Conservation (phyloP, 1,284 basidiomycete species). For the Binderoboletus segoi region DNA sequence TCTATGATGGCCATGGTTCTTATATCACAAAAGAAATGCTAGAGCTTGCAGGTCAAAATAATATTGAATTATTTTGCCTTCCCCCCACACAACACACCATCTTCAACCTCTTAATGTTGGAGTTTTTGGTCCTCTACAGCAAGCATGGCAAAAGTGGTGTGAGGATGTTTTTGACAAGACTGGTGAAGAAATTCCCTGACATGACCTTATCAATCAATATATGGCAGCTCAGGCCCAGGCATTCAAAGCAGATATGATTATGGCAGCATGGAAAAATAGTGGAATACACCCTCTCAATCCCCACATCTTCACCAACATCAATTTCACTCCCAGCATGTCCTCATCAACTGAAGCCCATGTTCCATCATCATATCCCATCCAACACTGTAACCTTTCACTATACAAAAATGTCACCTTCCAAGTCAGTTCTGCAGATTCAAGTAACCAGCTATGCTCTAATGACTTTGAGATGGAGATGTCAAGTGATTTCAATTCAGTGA, state of each 20-base stretch:
- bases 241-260: background rate
- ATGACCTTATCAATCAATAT: background rate
- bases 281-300: background rate
- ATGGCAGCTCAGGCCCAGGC: background rate
- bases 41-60: background rate
- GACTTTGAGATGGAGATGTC: too few relatives aligned
- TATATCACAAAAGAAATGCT: background rate
- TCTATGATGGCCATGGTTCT: conserved; percentile 2
- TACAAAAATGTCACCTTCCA: background rate
- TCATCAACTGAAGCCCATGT: background rate
- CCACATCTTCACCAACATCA: background rate
- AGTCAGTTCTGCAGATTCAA: background rate
- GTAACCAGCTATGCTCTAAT: background rate
- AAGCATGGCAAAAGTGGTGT: background rate
- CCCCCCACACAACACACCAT: background rate
- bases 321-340: background rate
- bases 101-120: background rate
- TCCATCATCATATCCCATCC: background rate
- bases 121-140: background rate
- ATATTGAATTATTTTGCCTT: conserved; percentile 1
- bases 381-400: background rate
- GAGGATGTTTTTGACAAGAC: background rate
- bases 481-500: too few relatives aligned
- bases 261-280: background rate
- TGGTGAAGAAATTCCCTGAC: background rate